Evolutionary conservation across 345 rosid genomes (phyloP).

Genomic region (Alliaria petiolata): DNA sequence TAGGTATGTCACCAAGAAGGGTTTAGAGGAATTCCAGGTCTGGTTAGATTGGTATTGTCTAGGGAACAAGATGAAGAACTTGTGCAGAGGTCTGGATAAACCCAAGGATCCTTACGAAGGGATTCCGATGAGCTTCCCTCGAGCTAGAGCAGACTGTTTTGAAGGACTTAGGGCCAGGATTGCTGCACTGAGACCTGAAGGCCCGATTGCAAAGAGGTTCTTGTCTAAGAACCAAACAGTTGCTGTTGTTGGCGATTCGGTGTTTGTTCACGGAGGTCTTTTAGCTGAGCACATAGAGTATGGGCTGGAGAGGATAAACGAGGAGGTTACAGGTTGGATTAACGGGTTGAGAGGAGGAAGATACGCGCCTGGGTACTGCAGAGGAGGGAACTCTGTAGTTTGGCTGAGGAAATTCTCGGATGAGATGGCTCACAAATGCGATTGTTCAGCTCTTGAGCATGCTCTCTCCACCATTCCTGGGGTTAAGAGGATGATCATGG

Average conservation of each 20-base stretch:
- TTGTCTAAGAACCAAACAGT: constrained; percentile 63
- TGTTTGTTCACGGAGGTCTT: constrained; percentile 87
- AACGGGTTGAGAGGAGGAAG: constrained; percentile 40
- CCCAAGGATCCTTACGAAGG: constrained; percentile 55
- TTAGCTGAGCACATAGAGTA: constrained; percentile 62
- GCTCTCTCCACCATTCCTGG: constrained; percentile 83
- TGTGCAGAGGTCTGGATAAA: constrained; percentile 51
- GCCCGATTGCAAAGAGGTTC: constrained; percentile 66
- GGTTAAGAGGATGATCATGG: constrained; percentile 90
- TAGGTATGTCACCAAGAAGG: constrained; percentile 59
- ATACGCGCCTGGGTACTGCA: constrained; percentile 45
- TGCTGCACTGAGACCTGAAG: constrained; percentile 73
- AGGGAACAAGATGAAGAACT: constrained; percentile 64
- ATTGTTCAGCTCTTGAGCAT: constrained; percentile 74
- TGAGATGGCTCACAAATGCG: constrained; percentile 51
- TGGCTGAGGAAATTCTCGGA: constrained; percentile 86
- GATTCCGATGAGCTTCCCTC: constrained; percentile 50
- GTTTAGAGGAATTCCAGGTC: constrained; percentile 56
- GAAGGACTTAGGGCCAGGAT: constrained; percentile 67
- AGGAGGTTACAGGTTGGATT: constrained; percentile 81
- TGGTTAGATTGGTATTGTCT: constrained; percentile 77
- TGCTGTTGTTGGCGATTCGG: constrained; percentile 76
- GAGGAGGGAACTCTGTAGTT: constrained; percentile 62
- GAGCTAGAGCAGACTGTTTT: constrained; percentile 36
- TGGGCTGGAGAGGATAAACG: constrained; percentile 74